Evolutionary conservation across 306 rosid species (phyloP).

Genomic region (Cicer chorassanicum): DNA sequence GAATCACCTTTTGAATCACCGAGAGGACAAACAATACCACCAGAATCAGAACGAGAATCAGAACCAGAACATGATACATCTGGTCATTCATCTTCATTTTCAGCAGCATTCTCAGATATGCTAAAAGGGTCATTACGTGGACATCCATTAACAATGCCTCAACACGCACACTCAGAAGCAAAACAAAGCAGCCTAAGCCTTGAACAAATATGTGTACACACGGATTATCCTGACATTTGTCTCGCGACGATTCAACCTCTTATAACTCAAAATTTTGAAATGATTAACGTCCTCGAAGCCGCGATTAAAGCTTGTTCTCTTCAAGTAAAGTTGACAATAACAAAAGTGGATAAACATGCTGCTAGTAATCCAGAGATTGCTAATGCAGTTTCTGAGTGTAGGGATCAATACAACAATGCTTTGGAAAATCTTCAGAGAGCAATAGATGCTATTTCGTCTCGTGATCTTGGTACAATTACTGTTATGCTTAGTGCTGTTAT

Average conservation of each 20-base stretch:
- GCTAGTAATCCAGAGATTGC: neutral
- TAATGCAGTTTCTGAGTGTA: neutral
- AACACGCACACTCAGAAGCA: neutral
- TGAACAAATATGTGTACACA: conserved; percentile 25
- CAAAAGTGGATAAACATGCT: neutral
- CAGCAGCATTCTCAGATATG: conserved; percentile 1
- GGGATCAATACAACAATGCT: neutral
- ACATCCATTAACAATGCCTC: neutral
- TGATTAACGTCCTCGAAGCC: conserved; percentile 5
- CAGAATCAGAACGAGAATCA: neutral
- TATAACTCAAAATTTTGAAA: neutral
- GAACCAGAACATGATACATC: neutral
- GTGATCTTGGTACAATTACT: conserved; percentile 38
- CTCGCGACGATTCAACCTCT: neutral
- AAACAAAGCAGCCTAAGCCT: neutral
- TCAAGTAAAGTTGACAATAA: neutral
- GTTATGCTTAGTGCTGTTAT: conserved; percentile 41
- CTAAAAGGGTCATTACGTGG: conserved; percentile 3
- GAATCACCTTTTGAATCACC: neutral
- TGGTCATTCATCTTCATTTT: neutral
- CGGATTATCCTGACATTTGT: conserved; percentile 42
- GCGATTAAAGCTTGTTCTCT: conserved; percentile 28
- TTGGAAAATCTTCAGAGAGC: conserved; percentile 8
- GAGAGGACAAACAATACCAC: no score
- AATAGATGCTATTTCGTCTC: neutral